Conservation (phyloP, 1,284 basidiomycete species). For the Boletus albobrunnescens region DNA sequence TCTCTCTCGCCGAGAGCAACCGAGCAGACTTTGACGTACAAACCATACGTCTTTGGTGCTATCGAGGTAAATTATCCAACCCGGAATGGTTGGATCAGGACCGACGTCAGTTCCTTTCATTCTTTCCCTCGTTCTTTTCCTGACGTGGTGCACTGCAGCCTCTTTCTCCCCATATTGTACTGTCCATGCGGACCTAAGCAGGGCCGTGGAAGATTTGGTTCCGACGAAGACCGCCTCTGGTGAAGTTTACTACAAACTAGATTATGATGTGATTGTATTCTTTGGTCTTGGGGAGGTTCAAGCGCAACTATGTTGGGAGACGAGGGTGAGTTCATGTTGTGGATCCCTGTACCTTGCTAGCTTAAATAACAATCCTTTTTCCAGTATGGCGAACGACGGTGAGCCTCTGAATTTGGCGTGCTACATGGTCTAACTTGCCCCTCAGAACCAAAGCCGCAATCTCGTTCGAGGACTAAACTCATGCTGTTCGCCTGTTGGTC, state of each 20-base stretch:
- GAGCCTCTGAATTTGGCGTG: too few relatives aligned
- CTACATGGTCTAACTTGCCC: too few relatives aligned
- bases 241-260: constrained; percentile 4
- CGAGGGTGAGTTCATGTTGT: constrained; percentile 4
- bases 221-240: background rate
- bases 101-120: background rate
- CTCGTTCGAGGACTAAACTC: too few relatives aligned
- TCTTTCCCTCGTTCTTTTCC: background rate
- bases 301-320: constrained; percentile 6
- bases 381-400: too few relatives aligned
- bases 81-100: constrained; percentile 13
- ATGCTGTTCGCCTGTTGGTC: too few relatives aligned
- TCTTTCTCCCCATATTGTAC: constrained; percentile 4
- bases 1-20: constrained; percentile 1
- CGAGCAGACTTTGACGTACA: constrained; percentile 6
- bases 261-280: constrained; percentile 9
- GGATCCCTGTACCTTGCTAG: too few relatives aligned
- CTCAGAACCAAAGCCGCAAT: too few relatives aligned
- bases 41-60: constrained; percentile 1
- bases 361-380: too few relatives aligned
- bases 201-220: background rate
- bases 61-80: constrained; percentile 3
- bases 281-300: constrained; percentile 7
- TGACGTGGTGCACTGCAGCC: background rate
- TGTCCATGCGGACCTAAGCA: constrained; percentile 1